phyloP scores from a whole-genome alignment of 176 grass and related monocot genomes.

The Aegilops sharonensis region DNA sequence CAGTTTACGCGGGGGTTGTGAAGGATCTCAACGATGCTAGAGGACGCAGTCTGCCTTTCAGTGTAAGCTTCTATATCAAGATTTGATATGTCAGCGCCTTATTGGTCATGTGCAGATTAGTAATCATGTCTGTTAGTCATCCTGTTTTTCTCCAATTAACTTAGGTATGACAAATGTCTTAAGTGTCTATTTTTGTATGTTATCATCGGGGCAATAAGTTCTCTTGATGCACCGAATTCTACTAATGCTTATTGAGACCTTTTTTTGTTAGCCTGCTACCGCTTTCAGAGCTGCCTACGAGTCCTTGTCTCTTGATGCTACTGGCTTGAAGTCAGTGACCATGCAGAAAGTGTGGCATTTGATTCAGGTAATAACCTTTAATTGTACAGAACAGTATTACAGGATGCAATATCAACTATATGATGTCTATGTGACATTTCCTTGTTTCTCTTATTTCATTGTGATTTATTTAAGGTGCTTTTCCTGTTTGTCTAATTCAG shows the following conservation, averaged over 20 bases:
- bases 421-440: background rate
- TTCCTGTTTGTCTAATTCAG: conserved; percentile 47
- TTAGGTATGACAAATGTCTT: conserved; percentile 5
- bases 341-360: conserved; percentile 99
- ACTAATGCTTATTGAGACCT: conserved; percentile 26
- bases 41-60: conserved; percentile 68
- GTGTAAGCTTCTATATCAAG: conserved; percentile 46
- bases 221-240: background rate
- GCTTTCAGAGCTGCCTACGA: conserved; percentile 80
- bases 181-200: conserved; percentile 20
- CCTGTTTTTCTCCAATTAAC: conserved; percentile 3
- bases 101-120: background rate
- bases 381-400: background rate
- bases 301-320: conserved; percentile 59
- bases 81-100: conserved; percentile 4
- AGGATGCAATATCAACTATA: background rate
- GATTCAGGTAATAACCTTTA: conserved; percentile 59
- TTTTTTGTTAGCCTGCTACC: conserved; percentile 73
- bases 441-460: conserved; percentile 22
- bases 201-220: background rate
- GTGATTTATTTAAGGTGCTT: background rate
- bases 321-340: conserved; percentile 71
- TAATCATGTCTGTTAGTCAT: conserved; percentile 19
- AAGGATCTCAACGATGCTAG: conserved; percentile 86
- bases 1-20: conserved; percentile 76